These are phyloP conservation scores for Lablab purpureus DNA, from an alignment of 306 rosid species.

Conservation along the genomic window DNA sequence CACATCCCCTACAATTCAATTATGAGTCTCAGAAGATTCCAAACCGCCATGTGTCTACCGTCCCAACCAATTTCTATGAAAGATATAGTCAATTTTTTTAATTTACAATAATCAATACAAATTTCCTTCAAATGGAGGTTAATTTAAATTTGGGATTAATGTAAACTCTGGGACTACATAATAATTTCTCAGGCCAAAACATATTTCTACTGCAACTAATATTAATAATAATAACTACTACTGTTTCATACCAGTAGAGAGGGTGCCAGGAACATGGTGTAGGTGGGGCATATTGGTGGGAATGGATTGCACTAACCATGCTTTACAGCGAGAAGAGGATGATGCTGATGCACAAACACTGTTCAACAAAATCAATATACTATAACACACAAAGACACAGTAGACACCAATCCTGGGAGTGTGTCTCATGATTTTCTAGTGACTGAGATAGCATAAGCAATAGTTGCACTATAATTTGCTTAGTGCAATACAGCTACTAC, in stretches of 20 bases:
- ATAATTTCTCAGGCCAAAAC: not conserved
- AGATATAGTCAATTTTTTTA: too few relatives aligned
- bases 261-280: constrained; percentile 71
- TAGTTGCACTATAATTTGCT: not conserved
- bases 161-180: not conserved
- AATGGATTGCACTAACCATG: constrained; percentile 92
- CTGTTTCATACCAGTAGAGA: constrained; percentile 61
- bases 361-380: constrained; percentile 24
- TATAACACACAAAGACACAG: not conserved
- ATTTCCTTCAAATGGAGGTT: not conserved
- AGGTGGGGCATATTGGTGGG: constrained; percentile 89
- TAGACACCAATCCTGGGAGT: constrained; percentile 31
- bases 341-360: constrained; percentile 44
- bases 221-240: not conserved
- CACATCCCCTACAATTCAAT: constrained; percentile 69
- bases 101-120: not conserved
- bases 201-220: not conserved
- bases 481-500: not conserved
- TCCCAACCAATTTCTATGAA: not conserved
- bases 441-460: not conserved
- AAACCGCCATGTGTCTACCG: not conserved
- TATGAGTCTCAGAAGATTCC: not conserved
- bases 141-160: not conserved
- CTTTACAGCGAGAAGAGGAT: constrained; percentile 60
- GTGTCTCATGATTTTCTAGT: constrained; percentile 20